Evolutionary conservation across 495 filamentous ascomycete species (phyloP), one percentile per base, ranked within the genome.

Genomic region (Bathelium albidoporum): DNA sequence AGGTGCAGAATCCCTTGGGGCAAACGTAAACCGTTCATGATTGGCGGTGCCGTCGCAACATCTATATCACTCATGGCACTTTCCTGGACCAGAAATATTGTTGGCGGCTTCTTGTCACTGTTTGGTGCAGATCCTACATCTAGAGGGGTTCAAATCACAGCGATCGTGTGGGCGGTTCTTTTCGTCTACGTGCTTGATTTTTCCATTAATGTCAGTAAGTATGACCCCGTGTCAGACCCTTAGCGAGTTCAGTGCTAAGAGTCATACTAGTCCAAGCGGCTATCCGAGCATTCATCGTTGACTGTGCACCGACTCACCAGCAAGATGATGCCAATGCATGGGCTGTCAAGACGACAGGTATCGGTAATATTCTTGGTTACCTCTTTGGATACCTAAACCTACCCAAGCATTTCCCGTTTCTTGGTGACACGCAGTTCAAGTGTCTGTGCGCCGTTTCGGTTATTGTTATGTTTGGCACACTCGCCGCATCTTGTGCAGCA

Each of bases 321-420:
- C 91, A 96, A 77, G 89, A 94, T 72, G 77, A 85, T 16, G 90
- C 91, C 20, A 96, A 95, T 74, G 87, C 90, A 18, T 92, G 90
- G 91, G 90, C 89, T 41, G 88, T 87, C 65, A 83, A 90, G 59
- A 76, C 91, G 44, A 85, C 85, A 12, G 91, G 91, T 24, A 76
- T 94, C 41, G 91, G 91, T 20, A 95, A 94, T 69, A 93, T 96
- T 62, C 76, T 89, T 2, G 91, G 91, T 29, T 96, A 91, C 65
- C 76, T 94, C 24, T 87, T 87, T 63, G 91, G 91, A 43, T 91
- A 90, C 69, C 78, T 88, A 58, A 79, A 95, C 61, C 79, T 96
- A 1, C 88, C 89, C 0, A 82, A 78, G 45, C 74, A 81, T 52
- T 68, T 93, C 2, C 85, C 88, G 63, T 92, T 87, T 72, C 79